Evolutionary conservation across 768 basidiomycete species (phyloP).

Genomic region (Thelephora aurantiotincta): DNA sequence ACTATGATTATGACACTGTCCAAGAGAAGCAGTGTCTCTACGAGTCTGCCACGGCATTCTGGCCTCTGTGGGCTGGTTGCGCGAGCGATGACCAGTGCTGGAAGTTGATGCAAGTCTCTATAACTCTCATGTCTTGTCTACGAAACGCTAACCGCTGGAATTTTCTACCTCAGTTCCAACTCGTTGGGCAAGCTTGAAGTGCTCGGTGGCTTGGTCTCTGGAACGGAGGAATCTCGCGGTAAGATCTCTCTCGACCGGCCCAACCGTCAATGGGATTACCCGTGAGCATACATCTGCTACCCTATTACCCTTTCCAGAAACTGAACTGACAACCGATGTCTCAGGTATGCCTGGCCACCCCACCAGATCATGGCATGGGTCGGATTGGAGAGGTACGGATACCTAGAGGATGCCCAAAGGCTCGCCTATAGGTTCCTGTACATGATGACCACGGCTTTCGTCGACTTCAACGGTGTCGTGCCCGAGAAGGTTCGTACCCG

Average conservation of each 20-base stretch:
- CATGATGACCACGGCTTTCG: constrained; percentile 94
- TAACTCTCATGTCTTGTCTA: neutral
- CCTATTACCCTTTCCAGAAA: neutral
- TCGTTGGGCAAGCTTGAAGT: constrained; percentile 95
- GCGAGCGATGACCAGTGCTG: constrained; percentile 92
- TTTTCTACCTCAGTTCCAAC: constrained; percentile 37
- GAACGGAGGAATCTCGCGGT: constrained; percentile 92
- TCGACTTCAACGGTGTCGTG: constrained; percentile 96
- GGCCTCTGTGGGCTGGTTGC: constrained; percentile 96
- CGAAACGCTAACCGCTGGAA: constrained; percentile 10
- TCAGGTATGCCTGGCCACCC: constrained; percentile 51
- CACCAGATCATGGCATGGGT: constrained; percentile 99
- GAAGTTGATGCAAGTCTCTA: constrained; percentile 59
- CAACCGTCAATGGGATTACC: constrained; percentile 98
- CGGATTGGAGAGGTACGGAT: constrained; percentile 91
- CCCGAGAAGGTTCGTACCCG: constrained; percentile 74
- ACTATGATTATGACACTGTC: constrained; percentile 93
- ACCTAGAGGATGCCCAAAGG: constrained; percentile 83
- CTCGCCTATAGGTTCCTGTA: constrained; percentile 95
- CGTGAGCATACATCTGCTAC: constrained; percentile 34
- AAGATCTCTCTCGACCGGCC: constrained; percentile 92
- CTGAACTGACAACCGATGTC: constrained; percentile 12
- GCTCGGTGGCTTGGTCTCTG: constrained; percentile 87
- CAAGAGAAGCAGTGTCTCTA: constrained; percentile 86
- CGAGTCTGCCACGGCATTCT: constrained; percentile 93